Evolutionary conservation across 805 yeast species (phyloP).

Genomic region (Lipomyces sp.): DNA sequence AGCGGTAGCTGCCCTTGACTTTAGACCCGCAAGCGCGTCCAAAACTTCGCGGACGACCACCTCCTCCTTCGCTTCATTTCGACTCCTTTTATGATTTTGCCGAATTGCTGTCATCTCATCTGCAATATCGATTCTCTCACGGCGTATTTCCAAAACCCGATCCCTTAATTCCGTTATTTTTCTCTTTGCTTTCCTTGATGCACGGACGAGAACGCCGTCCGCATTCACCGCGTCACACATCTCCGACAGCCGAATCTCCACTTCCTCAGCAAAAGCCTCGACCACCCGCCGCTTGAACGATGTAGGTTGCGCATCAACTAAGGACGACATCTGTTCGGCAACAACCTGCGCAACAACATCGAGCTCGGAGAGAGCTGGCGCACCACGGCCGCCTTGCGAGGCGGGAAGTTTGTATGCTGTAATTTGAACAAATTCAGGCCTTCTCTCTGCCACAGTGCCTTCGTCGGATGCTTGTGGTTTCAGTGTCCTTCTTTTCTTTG

Average conservation of each 20-base stretch:
- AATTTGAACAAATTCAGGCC: slow-evolving; percentile 3
- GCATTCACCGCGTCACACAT: slow-evolving; percentile 25
- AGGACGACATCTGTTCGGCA: slow-evolving; percentile 13
- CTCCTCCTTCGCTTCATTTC: slow-evolving; percentile 3
- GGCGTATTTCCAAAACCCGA: slow-evolving; percentile 14
- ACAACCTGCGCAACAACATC: slow-evolving; percentile 23
- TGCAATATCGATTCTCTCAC: slow-evolving; percentile 6
- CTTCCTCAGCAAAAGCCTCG: slow-evolving; percentile 20
- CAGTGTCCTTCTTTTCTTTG: not conserved
- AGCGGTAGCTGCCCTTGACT: slow-evolving; percentile 6
- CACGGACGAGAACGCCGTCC: slow-evolving; percentile 5
- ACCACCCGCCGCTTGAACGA: slow-evolving; percentile 7
- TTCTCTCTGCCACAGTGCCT: not conserved
- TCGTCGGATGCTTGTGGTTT: not conserved
- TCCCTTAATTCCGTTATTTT: slow-evolving; percentile 5
- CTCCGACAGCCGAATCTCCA: slow-evolving; percentile 14
- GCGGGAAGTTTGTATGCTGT: slow-evolving; percentile 8
- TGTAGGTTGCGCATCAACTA: not conserved
- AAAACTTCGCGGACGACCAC: slow-evolving; percentile 4
- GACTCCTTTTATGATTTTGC: slow-evolving; percentile 2
- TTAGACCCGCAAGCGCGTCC: slow-evolving; percentile 5
- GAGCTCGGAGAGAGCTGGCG: slow-evolving; percentile 15
- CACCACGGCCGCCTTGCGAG: slow-evolving; percentile 5
- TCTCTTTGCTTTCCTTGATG: slow-evolving; percentile 6
- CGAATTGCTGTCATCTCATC: slow-evolving; percentile 8